Conservation (phyloP, 2,329 filamentous ascomycete genomes). For the Cytospora mali region DNA sequence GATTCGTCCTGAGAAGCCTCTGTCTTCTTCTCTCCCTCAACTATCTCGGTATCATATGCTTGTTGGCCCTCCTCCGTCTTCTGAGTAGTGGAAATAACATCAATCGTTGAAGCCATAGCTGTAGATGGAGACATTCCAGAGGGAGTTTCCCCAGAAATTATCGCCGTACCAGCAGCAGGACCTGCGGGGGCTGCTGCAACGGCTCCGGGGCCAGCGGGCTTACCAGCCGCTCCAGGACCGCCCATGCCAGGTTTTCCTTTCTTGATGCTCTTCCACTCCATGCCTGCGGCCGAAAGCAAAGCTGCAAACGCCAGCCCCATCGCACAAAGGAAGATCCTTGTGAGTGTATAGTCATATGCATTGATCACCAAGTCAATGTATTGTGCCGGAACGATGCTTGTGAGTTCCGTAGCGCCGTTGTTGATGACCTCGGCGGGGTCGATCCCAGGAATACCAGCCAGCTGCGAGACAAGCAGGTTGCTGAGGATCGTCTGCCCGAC, state of each 20-base stretch:
- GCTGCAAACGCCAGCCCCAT: slow-evolving; percentile 58
- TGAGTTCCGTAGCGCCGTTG: slow-evolving; percentile 63
- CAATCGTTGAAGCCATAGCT: background rate
- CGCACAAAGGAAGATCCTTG: slow-evolving; percentile 63
- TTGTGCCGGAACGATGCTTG: slow-evolving; percentile 51
- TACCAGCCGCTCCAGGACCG: background rate
- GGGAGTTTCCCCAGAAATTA: background rate
- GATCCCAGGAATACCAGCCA: slow-evolving; percentile 46
- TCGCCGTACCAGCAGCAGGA: background rate
- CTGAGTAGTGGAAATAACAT: background rate
- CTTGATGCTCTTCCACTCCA: slow-evolving; percentile 72
- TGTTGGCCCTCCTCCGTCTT: background rate
- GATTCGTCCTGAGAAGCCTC: background rate
- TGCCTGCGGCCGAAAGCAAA: slow-evolving; percentile 58
- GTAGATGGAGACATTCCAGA: background rate
- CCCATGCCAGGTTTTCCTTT: slow-evolving; percentile 39
- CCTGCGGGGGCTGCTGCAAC: background rate
- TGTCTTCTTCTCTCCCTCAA: background rate
- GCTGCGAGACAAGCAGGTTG: slow-evolving; percentile 45
- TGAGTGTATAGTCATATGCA: slow-evolving; percentile 68
- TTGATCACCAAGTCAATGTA: slow-evolving; percentile 56
- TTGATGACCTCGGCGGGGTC: slow-evolving; percentile 46
- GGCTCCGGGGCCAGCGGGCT: background rate
- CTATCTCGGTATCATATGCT: background rate
- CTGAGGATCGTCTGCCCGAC: slow-evolving; percentile 59